phyloP scores from a whole-genome alignment of 2,329 filamentous ascomycete genomes.

The Ophiostoma novo-ulmi region DNA sequence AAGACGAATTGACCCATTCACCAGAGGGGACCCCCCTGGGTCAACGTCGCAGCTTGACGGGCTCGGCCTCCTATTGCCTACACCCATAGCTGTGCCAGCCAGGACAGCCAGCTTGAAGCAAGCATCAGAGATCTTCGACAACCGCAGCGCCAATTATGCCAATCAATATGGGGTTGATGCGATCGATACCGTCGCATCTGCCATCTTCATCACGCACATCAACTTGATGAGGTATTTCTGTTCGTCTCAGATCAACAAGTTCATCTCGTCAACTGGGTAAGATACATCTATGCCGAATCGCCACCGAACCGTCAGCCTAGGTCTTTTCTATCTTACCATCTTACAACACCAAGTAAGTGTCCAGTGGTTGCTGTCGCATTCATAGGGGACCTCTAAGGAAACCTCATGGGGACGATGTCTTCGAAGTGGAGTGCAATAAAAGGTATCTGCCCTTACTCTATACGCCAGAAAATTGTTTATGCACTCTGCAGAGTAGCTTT shows the following conservation, averaged over 20 bases:
- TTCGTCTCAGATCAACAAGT: background rate
- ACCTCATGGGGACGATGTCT: background rate
- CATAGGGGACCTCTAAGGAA: background rate
- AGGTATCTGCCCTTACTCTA: background rate
- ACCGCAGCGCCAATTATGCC: background rate
- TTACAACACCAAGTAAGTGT: background rate
- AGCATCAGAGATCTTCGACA: background rate
- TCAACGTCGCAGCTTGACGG: constrained; percentile 1
- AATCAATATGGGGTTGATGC: background rate
- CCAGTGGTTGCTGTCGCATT: constrained; percentile 1
- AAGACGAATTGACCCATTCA: too few species aligned
- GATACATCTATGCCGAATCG: background rate
- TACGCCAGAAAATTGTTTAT: background rate
- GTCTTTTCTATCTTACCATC: background rate
- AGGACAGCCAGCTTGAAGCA: background rate
- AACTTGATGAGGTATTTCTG: background rate
- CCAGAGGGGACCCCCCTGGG: too few species aligned
- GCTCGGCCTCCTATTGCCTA: background rate
- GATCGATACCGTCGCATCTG: background rate
- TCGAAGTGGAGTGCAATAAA: constrained; percentile 2
- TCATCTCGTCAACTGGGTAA: background rate
- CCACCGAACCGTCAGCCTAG: background rate
- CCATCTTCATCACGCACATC: background rate
- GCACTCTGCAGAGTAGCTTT: background rate
- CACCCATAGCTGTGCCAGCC: background rate